Evolutionary conservation across 345 rosid species (phyloP).

Genomic region (Boechera stricta): DNA sequence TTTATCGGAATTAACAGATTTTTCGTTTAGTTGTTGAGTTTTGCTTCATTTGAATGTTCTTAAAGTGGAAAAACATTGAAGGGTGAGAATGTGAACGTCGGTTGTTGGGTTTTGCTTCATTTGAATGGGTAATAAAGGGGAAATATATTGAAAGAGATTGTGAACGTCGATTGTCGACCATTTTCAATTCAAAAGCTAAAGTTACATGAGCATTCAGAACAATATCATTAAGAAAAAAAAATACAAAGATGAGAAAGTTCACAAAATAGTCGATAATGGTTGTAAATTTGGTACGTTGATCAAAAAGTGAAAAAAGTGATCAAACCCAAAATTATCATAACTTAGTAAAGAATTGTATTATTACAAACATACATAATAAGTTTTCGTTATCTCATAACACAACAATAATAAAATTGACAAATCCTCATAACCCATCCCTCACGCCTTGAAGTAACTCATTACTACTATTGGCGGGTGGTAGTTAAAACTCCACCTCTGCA

Average conservation of each 20-base stretch:
- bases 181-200: slow-evolving; percentile 1
- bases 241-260: not conserved
- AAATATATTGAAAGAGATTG: not conserved
- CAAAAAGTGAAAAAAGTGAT: not conserved
- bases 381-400: slow-evolving; percentile 21
- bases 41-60: not conserved
- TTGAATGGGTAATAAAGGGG: not conserved
- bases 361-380: slow-evolving; percentile 22
- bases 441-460: slow-evolving; percentile 4
- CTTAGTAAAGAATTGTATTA: slow-evolving; percentile 5
- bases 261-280: not conserved
- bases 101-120: slow-evolving; percentile 1
- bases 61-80: not conserved
- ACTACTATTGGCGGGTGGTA: slow-evolving; percentile 43
- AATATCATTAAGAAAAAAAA: not conserved
- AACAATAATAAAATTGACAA: slow-evolving; percentile 6
- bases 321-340: not conserved
- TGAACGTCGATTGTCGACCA: slow-evolving; percentile 7
- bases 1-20: too few species aligned
- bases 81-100: not conserved
- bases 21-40: too few species aligned
- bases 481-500: slow-evolving; percentile 43
- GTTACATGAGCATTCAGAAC: not conserved
- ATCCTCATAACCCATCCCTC: slow-evolving; percentile 12
- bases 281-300: not conserved